These are phyloP conservation scores for Dissophora globulifera DNA, from an alignment of 192 early-diverging fungal species.

Conservation along the genomic window DNA sequence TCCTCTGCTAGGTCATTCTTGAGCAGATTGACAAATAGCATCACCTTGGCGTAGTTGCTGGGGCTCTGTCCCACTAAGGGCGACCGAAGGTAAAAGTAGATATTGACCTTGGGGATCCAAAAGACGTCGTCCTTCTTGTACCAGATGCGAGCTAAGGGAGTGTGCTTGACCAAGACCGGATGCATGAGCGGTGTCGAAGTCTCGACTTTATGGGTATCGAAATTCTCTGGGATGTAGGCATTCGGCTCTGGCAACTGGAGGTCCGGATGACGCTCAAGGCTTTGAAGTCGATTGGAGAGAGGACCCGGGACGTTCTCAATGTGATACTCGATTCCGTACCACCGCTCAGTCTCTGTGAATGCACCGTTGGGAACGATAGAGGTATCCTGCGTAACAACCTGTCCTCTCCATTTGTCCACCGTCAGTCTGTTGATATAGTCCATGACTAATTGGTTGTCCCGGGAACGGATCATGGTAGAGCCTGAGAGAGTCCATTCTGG, in stretches of 20 bases:
- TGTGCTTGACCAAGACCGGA: conserved; percentile 67
- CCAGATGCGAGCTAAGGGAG: conserved; percentile 78
- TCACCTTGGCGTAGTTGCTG: conserved; percentile 70
- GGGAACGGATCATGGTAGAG: conserved; percentile 69
- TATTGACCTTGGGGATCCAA: conserved; percentile 87
- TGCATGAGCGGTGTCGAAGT: conserved; percentile 14
- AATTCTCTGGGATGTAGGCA: conserved; percentile 86
- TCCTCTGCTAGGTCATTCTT: conserved; percentile 88
- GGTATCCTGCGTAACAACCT: conserved; percentile 42
- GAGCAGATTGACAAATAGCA: conserved; percentile 80
- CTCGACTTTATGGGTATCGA: conserved; percentile 69
- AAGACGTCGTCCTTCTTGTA: conserved; percentile 95
- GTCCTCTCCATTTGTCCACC: conserved; percentile 41
- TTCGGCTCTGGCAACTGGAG: conserved; percentile 80
- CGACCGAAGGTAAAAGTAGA: conserved; percentile 74
- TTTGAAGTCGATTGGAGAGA: conserved; percentile 57
- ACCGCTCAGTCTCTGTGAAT: conserved; percentile 70
- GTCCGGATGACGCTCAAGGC: conserved; percentile 60
- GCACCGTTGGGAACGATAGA: conserved; percentile 53
- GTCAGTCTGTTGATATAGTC: conserved; percentile 65
- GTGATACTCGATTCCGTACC: conserved; percentile 86
- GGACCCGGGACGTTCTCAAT: conserved; percentile 68
- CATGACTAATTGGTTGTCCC: conserved; percentile 71
- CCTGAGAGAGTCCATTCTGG: conserved; percentile 75
- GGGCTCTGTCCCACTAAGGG: conserved; percentile 82